Percentiles rank a stretch among this genome's conserved stretches.
Conservation (phyloP, 1,139 yeast genomes). For the Debaryomycetaceae sp. region DNA sequence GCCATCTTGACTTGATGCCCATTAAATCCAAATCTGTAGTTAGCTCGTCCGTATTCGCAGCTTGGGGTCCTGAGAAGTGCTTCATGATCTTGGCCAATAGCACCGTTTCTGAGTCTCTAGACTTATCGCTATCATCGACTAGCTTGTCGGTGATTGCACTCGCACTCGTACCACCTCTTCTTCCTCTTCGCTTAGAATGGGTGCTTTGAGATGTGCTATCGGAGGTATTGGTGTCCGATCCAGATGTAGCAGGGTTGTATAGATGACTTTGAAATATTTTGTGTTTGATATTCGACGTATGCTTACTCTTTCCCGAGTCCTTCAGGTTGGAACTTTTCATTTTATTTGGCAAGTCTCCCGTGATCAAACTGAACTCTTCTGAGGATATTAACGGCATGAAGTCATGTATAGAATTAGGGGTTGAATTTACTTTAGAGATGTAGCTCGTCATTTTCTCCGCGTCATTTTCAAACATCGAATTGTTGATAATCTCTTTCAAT, state of each 20-base stretch:
- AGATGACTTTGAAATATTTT: constrained; percentile 40
- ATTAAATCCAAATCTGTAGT: constrained; percentile 32
- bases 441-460: neutral
- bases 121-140: constrained; percentile 14
- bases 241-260: constrained; percentile 40
- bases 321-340: constrained; percentile 15
- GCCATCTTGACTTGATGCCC: constrained; percentile 40
- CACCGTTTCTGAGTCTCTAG: constrained; percentile 33
- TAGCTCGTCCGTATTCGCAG: constrained; percentile 34
- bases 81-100: constrained; percentile 44
- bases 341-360: constrained; percentile 36
- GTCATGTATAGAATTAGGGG: constrained; percentile 28
- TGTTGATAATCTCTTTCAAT: constrained; percentile 21
- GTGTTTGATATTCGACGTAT: constrained; percentile 25
- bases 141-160: constrained; percentile 7
- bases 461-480: constrained; percentile 6
- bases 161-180: constrained; percentile 12
- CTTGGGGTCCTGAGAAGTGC: constrained; percentile 41
- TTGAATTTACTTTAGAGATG: neutral
- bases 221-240: constrained; percentile 34
- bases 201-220: constrained; percentile 14
- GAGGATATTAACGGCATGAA: constrained; percentile 41
- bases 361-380: constrained; percentile 38
- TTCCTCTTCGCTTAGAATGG: constrained; percentile 19
- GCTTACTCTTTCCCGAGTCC: constrained; percentile 12